These are phyloP conservation scores for Phytophthora europaea DNA, from an alignment of 352 stramenopile genomes.

Conservation along the genomic window DNA sequence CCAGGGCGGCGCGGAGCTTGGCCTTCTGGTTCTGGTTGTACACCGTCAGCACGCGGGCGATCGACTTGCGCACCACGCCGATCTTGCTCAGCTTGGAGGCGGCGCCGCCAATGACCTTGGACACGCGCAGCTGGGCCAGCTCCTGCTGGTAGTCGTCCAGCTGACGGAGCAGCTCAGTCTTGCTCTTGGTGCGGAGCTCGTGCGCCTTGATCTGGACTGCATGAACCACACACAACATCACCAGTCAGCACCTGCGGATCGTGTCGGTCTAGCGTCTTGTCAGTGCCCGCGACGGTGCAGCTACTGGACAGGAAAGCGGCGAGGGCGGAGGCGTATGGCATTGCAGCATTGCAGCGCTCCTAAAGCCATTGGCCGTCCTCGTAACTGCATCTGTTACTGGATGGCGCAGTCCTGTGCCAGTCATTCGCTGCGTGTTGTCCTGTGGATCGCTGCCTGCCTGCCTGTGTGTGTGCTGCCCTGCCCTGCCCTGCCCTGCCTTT, in stretches of 20 bases:
- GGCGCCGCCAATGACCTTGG: constrained; percentile 99
- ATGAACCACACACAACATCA: constrained; percentile 36
- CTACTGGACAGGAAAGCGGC: background rate
- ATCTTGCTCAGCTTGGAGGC: constrained; percentile 99
- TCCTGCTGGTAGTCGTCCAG: constrained; percentile 99
- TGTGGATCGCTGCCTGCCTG: background rate
- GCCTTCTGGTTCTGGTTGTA: constrained; percentile 99
- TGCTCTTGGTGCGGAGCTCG: constrained; percentile 98
- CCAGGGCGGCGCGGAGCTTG: constrained; percentile 95
- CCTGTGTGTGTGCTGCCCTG: background rate
- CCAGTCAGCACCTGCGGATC: constrained; percentile 24
- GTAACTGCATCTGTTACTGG: background rate
- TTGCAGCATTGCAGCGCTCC: background rate
- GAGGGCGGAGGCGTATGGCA: background rate
- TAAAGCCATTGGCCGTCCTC: background rate
- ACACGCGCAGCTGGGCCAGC: constrained; percentile 97
- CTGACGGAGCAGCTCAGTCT: constrained; percentile 98
- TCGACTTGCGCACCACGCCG: constrained; percentile 98
- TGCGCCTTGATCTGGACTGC: constrained; percentile 97
- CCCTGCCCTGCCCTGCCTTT: background rate
- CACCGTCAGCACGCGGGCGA: constrained; percentile 99
- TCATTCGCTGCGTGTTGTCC: background rate
- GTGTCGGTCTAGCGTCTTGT: background rate
- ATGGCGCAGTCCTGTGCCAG: background rate
- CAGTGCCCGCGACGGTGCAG: background rate